Evolutionary conservation across 2,329 filamentous ascomycete species (phyloP).

Genomic region (Mycosphaerella arachidis): DNA sequence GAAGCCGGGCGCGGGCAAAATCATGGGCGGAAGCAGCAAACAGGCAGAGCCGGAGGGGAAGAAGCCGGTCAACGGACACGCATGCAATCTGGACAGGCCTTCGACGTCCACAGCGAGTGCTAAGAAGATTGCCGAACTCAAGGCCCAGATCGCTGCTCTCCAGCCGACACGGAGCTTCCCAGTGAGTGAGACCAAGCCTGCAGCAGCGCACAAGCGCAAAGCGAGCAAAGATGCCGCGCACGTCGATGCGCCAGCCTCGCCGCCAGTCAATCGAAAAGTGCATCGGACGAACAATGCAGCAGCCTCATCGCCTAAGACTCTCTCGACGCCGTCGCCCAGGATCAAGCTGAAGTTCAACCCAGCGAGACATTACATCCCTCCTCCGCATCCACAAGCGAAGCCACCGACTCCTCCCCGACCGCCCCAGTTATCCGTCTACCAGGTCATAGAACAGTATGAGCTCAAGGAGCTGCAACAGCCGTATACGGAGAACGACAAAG

Average conservation of each 20-base stretch:
- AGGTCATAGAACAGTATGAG: conserved; percentile 32
- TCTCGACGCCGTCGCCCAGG: conserved; percentile 24
- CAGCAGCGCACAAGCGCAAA: conserved; percentile 20
- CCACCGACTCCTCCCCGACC: conserved; percentile 25
- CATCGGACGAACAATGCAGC: conserved; percentile 15
- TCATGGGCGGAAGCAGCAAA: conserved; percentile 14
- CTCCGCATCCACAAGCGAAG: conserved; percentile 32
- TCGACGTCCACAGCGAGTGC: conserved; percentile 15
- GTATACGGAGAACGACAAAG: conserved; percentile 30
- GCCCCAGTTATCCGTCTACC: conserved; percentile 28
- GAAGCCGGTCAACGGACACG: conserved; percentile 11
- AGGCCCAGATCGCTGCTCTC: conserved; percentile 30
- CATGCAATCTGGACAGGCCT: conserved; percentile 5
- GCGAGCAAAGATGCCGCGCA: conserved; percentile 13
- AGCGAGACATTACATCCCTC: conserved; percentile 18
- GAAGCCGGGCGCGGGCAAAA: conserved; percentile 13
- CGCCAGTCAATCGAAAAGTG: conserved; percentile 19
- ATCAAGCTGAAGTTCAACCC: conserved; percentile 29
- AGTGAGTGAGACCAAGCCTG: conserved; percentile 8
- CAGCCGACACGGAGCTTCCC: conserved; percentile 25
- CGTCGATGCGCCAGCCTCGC: conserved; percentile 14
- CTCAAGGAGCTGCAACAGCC: conserved; percentile 33
- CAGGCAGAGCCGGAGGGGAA: conserved; percentile 9
- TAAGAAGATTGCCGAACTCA: conserved; percentile 27
- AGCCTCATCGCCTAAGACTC: conserved; percentile 16